Conservation (phyloP, 345 rosid species). For the Cardiospermum halicacabum region DNA sequence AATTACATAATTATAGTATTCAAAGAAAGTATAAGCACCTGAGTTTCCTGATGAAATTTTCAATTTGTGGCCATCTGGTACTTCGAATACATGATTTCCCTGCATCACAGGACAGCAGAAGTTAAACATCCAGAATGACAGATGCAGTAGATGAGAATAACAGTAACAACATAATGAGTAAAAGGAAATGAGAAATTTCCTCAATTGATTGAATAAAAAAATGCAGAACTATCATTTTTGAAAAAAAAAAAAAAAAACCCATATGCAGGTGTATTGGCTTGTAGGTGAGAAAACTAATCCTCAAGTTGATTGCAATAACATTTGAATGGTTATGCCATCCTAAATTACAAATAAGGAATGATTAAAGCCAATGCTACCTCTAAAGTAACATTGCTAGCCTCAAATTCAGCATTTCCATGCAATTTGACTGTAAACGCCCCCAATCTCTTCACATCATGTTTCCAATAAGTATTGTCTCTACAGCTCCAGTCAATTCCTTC, state of each 20-base stretch:
- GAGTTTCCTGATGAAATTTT: conserved; percentile 52
- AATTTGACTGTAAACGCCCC: conserved; percentile 65
- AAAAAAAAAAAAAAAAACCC: background rate
- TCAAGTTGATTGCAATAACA: background rate
- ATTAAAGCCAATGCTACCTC: conserved; percentile 40
- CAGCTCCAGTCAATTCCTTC: conserved; percentile 77
- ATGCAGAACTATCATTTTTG: background rate
- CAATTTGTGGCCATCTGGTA: conserved; percentile 73
- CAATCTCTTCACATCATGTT: conserved; percentile 61
- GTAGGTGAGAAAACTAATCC: background rate
- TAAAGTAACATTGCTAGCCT: conserved; percentile 65
- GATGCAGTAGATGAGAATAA: background rate
- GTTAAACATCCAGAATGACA: background rate
- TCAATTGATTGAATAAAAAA: background rate
- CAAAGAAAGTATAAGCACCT: conserved; percentile 33
- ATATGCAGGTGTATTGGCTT: background rate
- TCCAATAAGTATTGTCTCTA: conserved; percentile 75
- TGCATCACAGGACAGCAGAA: conserved; percentile 19
- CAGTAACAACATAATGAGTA: background rate
- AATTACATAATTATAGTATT: background rate
- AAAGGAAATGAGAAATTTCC: conserved; percentile 1
- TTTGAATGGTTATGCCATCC: background rate
- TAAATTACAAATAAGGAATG: background rate
- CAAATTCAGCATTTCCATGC: conserved; percentile 92
- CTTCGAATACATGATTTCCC: conserved; percentile 88